Base-by-base conservation (phyloP, 1,284 basidiomycete species). In the Coniophora puteana region DNA sequence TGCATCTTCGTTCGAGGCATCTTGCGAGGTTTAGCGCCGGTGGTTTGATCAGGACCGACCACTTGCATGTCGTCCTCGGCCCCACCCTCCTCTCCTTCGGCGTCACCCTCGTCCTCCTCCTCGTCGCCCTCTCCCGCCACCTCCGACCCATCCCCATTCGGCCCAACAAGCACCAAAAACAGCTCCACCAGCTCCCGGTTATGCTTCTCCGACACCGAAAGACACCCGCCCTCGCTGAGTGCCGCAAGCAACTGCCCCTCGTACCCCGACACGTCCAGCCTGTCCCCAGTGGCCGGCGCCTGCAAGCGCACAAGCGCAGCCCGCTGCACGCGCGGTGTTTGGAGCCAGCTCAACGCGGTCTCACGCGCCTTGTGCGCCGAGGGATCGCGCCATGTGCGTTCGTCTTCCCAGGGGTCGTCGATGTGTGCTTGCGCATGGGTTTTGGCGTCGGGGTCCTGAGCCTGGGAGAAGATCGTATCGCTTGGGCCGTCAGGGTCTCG, bases 141-240 rank as follows among this genome's bases (percentile, higher is more conserved):
- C n/a, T n/a, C n/a, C n/a, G n/a, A n/a, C n/a, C n/a, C n/a, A 14
- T 65, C 57, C 4, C 53, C 41, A 22, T 54, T 51, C 7, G 62
- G 62, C 61, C 56, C 65, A 29, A 65, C 68, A 22, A 84, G 64
- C 10, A 72, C 67, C 11, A 96, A 71, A 65, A 95, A 93, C 38
- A 88, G 74, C 0, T 89, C 82, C 13, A 95, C 70, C 25, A 96
- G 66, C 16, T 85, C 74, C 23, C 89, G 83, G 41, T 87, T 91
- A 61, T 95, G 84, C 58, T 83, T 89, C 60, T 96, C 90, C 0
- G 83, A 85, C 7, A 95, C 61, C 1, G 75, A 69, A 0, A 83
- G 67, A 43, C 80, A 80, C 49, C 83, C 76, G 8, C 75, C 74
- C 49, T 83, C 76, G 8, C 75, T 73, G 13, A 95, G 69, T 1